These are phyloP conservation scores for Babesia microti DNA, from an alignment of 169 alveolate species.

Conservation along the genomic window DNA sequence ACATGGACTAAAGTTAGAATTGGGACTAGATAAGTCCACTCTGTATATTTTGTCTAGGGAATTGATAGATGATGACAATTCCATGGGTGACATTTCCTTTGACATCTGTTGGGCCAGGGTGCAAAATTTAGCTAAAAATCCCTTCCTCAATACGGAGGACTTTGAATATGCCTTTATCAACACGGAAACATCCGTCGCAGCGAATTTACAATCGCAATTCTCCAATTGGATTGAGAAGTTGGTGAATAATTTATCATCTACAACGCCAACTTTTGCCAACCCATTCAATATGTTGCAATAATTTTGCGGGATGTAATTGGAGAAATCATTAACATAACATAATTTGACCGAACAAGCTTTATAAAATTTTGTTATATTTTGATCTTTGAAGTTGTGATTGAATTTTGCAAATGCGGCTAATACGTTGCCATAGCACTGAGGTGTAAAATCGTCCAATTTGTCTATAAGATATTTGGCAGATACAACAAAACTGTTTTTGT, in stretches of 20 bases:
- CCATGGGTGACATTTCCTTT: slow-evolving; percentile 5
- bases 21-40: not conserved
- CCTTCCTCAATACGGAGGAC: too few species aligned
- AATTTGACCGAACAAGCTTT: slow-evolving; percentile 8
- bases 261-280: slow-evolving; percentile 16
- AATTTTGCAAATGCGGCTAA: slow-evolving; percentile 29
- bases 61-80: slow-evolving; percentile 4
- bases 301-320: slow-evolving; percentile 23
- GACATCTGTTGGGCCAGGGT: not conserved
- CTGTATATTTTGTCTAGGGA: slow-evolving; percentile 5
- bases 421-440: slow-evolving; percentile 44
- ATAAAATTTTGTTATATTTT: slow-evolving; percentile 3
- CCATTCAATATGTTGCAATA: slow-evolving; percentile 39
- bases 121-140: too few species aligned
- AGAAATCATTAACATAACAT: slow-evolving; percentile 1
- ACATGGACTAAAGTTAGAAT: not conserved
- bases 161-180: slow-evolving; percentile 17
- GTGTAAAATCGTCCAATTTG: slow-evolving; percentile 18
- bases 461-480: slow-evolving; percentile 5
- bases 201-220: not conserved
- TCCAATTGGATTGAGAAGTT: slow-evolving; percentile 3
- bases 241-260: slow-evolving; percentile 1
- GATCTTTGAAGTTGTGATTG: not conserved
- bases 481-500: slow-evolving; percentile 5
- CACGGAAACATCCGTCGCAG: slow-evolving; percentile 19